Base-by-base conservation (phyloP, 2,329 filamentous ascomycete genomes). In the Paracoccidioides brasiliensis region DNA sequence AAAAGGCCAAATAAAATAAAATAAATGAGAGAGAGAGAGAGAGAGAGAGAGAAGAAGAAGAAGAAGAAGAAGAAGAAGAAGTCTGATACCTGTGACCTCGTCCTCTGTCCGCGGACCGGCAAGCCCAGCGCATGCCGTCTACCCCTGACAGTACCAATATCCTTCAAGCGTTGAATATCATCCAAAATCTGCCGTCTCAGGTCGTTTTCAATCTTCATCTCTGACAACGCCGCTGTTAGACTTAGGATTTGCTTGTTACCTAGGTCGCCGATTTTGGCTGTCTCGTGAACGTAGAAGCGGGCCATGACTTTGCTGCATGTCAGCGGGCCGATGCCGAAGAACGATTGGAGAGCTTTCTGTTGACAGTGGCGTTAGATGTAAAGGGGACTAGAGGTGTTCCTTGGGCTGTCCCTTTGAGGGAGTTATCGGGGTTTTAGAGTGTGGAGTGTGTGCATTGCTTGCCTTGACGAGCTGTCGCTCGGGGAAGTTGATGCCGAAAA, bases 131-230 rank as follows among this genome's bases (percentile, higher is more conserved):
- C 91, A 76, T 98, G 93, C 62, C 93, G 78, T 70, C 87, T 84
- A 61, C 93, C 93, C 54, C 93, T 78, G 68, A 95, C 95, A 3
- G 85, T 84, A 52, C 90, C 90, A 76, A 95, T 96, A 65, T 96
- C 90, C 69, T 86, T 88, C 70, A 98, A 66, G 57, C 91, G 78
- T 68, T 78, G 78, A 63, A 98, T 95, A 66, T 97, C 93, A 52
- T 95, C 88, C 64, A 85, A 79, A 41, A 96, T 74, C 57, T 88
- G 75, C 67, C 86, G 81, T 65, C 83, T 78, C 60, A 94, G 78
- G 65, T 97, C 90, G 70, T 86, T 95, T 71, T 96, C 93, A 64
- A 97, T 88, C 58, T 86, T 95, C 88, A 98, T 90, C 55, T 83
- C 84, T 14, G 89, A 88, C 43, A 98, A 77, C 66, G 95, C 88